Evolutionary conservation across 129 eudicot species (phyloP).

Genomic region (Pittosporum tobira): DNA sequence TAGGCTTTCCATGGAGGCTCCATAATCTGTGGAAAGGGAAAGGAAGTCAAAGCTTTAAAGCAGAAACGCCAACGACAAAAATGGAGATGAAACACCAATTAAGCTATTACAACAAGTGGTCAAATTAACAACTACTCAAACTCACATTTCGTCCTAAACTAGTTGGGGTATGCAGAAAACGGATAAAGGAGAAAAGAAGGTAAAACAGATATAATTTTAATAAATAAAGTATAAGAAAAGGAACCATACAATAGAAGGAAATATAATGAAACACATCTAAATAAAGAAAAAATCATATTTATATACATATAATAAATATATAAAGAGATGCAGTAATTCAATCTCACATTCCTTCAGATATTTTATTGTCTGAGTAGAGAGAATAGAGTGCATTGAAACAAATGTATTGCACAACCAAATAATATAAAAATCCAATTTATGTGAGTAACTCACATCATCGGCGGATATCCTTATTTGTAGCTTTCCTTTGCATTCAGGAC

Average conservation of each 20-base stretch:
- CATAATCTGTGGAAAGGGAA: constrained; percentile 48
- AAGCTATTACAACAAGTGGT: background rate
- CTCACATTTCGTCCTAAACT: too few species aligned
- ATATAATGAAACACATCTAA: too few species aligned
- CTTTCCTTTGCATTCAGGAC: constrained; percentile 85
- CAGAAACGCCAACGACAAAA: background rate
- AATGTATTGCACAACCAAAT: background rate
- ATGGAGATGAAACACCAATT: background rate
- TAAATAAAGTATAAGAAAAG: constrained; percentile 1
- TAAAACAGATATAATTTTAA: background rate
- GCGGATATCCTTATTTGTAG: constrained; percentile 69
- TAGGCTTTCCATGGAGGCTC: constrained; percentile 97
- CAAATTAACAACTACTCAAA: background rate
- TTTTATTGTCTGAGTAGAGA: too few species aligned
- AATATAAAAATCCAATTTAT: background rate
- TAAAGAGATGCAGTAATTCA: background rate
- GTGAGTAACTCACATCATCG: constrained; percentile 60
- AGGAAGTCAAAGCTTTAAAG: background rate
- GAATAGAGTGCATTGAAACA: background rate
- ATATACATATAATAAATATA: too few species aligned
- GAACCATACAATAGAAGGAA: too few species aligned
- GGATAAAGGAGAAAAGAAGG: too few species aligned
- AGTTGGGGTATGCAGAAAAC: too few species aligned
- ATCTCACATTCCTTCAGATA: background rate
- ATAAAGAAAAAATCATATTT: too few species aligned